A percentile compares a stretch with the other conserved stretches of the same genome.
Conservation (phyloP, 805 yeast species). For the Kurtzmaniella cleridarum region DNA sequence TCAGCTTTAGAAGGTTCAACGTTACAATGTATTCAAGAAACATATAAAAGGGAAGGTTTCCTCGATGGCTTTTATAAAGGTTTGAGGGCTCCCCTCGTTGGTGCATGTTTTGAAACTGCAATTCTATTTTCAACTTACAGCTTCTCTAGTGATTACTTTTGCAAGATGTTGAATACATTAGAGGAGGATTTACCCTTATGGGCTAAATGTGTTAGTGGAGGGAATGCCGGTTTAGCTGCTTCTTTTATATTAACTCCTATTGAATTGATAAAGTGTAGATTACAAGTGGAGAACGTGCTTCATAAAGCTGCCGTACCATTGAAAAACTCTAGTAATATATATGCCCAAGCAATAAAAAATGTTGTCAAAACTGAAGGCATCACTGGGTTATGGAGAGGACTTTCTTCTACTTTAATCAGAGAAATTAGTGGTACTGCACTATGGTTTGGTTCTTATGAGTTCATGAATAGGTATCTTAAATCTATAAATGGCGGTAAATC, state of each 20-base stretch:
- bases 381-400: constrained; percentile 82
- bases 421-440: constrained; percentile 89
- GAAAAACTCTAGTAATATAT: constrained; percentile 16
- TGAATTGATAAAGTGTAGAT: constrained; percentile 82
- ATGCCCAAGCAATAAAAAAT: constrained; percentile 25
- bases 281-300: constrained; percentile 57
- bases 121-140: constrained; percentile 67
- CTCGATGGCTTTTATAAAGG: constrained; percentile 76
- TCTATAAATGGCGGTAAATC: constrained; percentile 14
- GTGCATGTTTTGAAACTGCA: constrained; percentile 89
- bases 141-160: constrained; percentile 26
- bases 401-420: constrained; percentile 70
- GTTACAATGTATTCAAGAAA: constrained; percentile 55
- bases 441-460: constrained; percentile 90
- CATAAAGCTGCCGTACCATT: background rate
- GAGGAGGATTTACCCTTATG: constrained; percentile 31
- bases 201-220: constrained; percentile 64
- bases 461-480: constrained; percentile 36
- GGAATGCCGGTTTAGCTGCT: constrained; percentile 74
- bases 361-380: constrained; percentile 53
- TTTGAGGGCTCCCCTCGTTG: constrained; percentile 72
- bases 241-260: constrained; percentile 85
- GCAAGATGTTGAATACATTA: constrained; percentile 12
- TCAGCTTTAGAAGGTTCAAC: constrained; percentile 47
- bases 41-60: constrained; percentile 63